Evolutionary conservation across 2,329 filamentous ascomycete genomes (phyloP), one percentile per base, ranked within the genome.

Genomic region (Ramularia collo-cygni): DNA sequence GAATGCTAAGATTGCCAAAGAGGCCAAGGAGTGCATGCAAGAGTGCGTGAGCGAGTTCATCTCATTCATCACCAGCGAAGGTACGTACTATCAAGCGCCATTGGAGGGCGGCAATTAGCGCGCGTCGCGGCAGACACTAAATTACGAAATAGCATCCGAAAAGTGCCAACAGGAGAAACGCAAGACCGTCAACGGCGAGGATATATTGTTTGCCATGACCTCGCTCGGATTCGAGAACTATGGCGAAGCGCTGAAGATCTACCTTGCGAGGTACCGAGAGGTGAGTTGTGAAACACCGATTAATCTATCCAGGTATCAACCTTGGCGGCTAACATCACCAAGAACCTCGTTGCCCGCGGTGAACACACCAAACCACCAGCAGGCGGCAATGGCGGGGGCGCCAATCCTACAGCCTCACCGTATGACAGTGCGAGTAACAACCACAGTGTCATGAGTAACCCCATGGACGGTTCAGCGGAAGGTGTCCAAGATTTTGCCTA

Each of bases 11-110:
- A 98, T 98, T 35, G 59, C 60, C 18, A 98, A 98, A 64, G 92
- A 98, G 64, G 92, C 92, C 40, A 98, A 98, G 66, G 92, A 98
- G 64, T 98, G 92, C 69, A 96, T 98, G 92, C 92, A 98, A 66
- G 92, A 98, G 67, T 98, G 92, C 62, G 92, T 98, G 43, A 95
- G 89, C 79, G 92, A 98, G 69, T 98, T 98, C 67, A 98, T 98
- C 71, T 95, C 87, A 5, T 98, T 98, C 74, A 96, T 98, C 62
- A 98, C 92, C 26, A 96, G 90, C 65, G 92, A 98, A 76, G 92
- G 92, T 95, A 65, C 61, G 83, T 70, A 49, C 37, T 28, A 19
- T 52, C 36, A 38, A 39, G 44, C 40, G 32, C 38, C 31, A 46
- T 43, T 34, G 17, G 38, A 17, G 35, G 35, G 42, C 49, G 32